A percentile compares a stretch with the other conserved stretches of the same genome.
These are phyloP conservation scores for Coleophoma crateriformis DNA, from an alignment of 2,329 filamentous ascomycete species.

Conservation along the genomic window DNA sequence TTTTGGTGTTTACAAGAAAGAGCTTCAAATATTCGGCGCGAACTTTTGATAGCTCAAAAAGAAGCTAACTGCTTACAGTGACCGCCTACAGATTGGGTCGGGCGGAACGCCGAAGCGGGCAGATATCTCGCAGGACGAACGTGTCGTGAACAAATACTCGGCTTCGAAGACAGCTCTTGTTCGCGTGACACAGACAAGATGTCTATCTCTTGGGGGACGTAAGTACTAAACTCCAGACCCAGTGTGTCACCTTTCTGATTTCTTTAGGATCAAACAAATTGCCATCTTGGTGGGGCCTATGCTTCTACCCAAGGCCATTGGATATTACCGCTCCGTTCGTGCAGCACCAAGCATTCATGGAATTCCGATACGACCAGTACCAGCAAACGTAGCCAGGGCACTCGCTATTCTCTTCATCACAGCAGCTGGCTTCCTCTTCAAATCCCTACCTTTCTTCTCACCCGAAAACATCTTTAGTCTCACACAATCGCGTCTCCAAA, in stretches of 20 bases:
- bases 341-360: slow-evolving; percentile 36
- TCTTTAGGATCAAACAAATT: slow-evolving; percentile 34
- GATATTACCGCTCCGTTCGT: slow-evolving; percentile 55
- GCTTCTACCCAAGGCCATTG: slow-evolving; percentile 60
- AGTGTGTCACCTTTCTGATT: no score
- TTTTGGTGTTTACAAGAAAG: no score
- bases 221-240: slow-evolving; percentile 24
- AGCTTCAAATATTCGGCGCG: background rate
- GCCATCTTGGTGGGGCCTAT: slow-evolving; percentile 60
- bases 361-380: slow-evolving; percentile 49
- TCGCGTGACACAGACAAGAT: slow-evolving; percentile 18
- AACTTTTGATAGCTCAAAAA: background rate
- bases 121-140: background rate
- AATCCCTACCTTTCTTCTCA: slow-evolving; percentile 60
- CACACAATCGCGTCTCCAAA: slow-evolving; percentile 79
- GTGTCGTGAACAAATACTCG: background rate
- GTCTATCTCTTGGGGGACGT: slow-evolving; percentile 43
- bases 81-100: background rate
- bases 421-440: slow-evolving; percentile 48
- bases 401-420: slow-evolving; percentile 53
- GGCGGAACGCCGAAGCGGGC: background rate
- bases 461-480: slow-evolving; percentile 76
- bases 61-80: background rate
- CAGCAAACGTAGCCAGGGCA: slow-evolving; percentile 46
- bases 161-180: no score